Evolutionary conservation across 2,329 filamentous ascomycete genomes (phyloP), one percentile per base, ranked within the genome.

Genomic region (Periglandula ipomoeae): DNA sequence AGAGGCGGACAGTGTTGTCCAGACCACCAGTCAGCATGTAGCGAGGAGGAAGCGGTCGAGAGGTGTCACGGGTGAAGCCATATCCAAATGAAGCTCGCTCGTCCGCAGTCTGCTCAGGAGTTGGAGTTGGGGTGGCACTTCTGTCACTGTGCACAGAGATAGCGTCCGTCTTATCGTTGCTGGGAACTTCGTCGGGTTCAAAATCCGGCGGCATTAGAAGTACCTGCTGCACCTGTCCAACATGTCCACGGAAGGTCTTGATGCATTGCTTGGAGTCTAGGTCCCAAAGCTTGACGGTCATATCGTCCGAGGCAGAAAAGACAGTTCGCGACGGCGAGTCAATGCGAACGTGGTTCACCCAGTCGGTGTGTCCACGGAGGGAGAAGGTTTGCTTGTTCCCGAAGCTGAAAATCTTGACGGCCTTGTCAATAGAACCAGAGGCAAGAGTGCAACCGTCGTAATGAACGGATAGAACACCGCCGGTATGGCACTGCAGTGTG

Each of bases 281-380:
- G 59, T 97, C 91, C 91, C 91, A 96, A 2, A 98, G 74, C 58
- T 89, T 88, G 56, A 95, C 81, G 0, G 87, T 93, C 61, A 89
- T 85, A 64, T 98, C 93, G 62, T 98, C 93, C 0, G 89, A 96
- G 1, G 89, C 89, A 0, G 91, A 95, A 60, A 97, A 85, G 3
- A 97, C 76, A 0, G 90, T 96, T 13, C 88, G 83, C 9, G 88
- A 94, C 1, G 78, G 70, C 0, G 83, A 77, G 64, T 98, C 89
- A 34, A 98, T 80, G 56, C 85, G 85, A 27, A 97, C 91, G n/a
- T 87, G 84, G 67, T 98, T 98, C 59, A 98, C 90, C 87, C 91
- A 97, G 64, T 97, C 90, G 0, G 76, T 81, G 63, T 98, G 93
- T 8, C 90, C 91, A 22, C 84, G 82, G 11, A 98, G 74, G 46